These are phyloP conservation scores for Colletotrichum sp. DNA, from an alignment of 2,329 filamentous ascomycete species.

Conservation along the genomic window DNA sequence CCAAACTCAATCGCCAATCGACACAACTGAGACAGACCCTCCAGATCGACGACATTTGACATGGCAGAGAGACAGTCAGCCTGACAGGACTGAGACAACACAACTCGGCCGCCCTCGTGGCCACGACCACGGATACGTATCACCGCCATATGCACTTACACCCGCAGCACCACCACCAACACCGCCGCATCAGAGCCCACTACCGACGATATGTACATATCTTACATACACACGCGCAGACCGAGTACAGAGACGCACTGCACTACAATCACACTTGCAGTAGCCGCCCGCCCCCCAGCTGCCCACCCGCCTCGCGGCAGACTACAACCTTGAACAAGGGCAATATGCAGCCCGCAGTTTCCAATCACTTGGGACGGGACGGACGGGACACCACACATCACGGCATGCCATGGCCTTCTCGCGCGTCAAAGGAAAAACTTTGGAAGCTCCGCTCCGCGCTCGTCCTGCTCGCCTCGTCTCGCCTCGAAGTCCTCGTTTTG, in stretches of 20 bases:
- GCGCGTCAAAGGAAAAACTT: background rate
- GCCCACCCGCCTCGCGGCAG: background rate
- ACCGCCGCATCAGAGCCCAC: background rate
- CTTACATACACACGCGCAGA: background rate
- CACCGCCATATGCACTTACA: background rate
- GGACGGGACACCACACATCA: conserved; percentile 2
- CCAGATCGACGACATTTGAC: conserved; percentile 12
- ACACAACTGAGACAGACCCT: conserved; percentile 16
- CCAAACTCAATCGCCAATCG: conserved; percentile 11
- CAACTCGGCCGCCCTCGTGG: background rate
- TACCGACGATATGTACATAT: background rate
- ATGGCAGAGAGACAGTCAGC: background rate
- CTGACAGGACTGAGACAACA: conserved; percentile 10
- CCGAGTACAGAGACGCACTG: background rate
- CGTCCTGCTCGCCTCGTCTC: background rate
- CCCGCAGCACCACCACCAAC: background rate
- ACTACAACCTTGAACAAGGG: background rate
- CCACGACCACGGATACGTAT: background rate
- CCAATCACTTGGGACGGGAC: conserved; percentile 17
- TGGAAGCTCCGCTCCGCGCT: conserved; percentile 5
- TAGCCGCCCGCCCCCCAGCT: background rate
- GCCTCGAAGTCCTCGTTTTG: background rate
- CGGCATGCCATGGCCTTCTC: background rate
- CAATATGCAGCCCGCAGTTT: conserved; percentile 12
- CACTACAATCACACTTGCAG: background rate